A percentile compares a stretch with the other conserved stretches of the same genome.
These are phyloP conservation scores for Trametes punicea DNA, from an alignment of 768 basidiomycete species.

Conservation along the genomic window DNA sequence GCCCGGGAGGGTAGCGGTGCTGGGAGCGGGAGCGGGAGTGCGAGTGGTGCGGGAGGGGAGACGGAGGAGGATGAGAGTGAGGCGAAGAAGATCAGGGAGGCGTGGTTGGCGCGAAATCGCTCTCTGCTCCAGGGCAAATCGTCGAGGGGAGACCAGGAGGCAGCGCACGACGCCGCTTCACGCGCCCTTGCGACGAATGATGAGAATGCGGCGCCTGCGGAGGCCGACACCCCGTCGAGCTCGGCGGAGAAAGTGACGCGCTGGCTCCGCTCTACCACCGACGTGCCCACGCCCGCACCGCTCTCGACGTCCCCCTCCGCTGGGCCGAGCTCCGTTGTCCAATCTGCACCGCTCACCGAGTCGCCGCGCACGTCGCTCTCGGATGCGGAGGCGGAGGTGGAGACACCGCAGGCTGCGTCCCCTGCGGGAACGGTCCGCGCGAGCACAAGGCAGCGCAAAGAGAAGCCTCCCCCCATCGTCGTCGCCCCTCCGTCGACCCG, in stretches of 20 bases:
- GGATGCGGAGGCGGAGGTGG: neutral
- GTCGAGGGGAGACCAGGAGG: neutral
- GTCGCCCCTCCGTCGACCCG: conserved; percentile 7
- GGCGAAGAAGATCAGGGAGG: conserved; percentile 19
- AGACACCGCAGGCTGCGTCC: neutral
- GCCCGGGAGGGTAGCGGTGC: no score
- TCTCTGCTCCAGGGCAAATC: neutral
- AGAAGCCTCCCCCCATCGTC: conserved; percentile 20
- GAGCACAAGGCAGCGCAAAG: conserved; percentile 10
- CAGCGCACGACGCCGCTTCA: no score
- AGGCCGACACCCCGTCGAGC: neutral
- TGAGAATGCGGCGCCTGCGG: neutral
- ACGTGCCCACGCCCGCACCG: neutral
- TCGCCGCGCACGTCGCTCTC: neutral
- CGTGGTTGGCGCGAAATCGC: conserved; percentile 20
- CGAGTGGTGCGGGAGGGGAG: neutral
- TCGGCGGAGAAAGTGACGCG: conserved; percentile 18
- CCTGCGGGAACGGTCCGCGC: conserved; percentile 9
- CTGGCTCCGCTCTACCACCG: conserved; percentile 13
- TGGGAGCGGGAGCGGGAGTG: neutral
- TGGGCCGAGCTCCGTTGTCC: neutral
- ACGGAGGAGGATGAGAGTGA: conserved; percentile 7
- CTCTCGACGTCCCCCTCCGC: neutral
- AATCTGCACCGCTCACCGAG: neutral
- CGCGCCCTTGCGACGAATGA: neutral